Evolutionary conservation across 1,284 basidiomycete species (phyloP).

Genomic region (Malassezia cuniculi): DNA sequence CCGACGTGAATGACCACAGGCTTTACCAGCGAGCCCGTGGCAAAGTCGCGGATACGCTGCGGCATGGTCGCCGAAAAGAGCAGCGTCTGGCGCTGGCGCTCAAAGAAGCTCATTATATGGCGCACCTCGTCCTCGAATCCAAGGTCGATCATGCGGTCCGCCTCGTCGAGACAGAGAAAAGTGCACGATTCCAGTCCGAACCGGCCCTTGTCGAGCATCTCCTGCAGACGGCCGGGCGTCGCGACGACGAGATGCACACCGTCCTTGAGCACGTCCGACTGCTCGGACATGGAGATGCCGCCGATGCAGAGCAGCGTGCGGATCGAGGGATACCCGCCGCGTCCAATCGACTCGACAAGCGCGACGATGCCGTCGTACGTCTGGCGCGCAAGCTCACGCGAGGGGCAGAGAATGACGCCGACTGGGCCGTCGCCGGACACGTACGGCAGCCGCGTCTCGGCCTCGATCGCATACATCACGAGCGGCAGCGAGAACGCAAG

Average conservation of each 20-base stretch:
- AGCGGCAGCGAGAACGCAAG: constrained; percentile 47
- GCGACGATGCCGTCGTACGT: constrained; percentile 84
- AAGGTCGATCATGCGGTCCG: constrained; percentile 96
- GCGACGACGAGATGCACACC: constrained; percentile 94
- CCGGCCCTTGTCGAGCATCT: constrained; percentile 68
- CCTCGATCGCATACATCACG: constrained; percentile 60
- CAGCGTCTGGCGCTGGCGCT: constrained; percentile 86
- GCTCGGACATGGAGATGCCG: constrained; percentile 93
- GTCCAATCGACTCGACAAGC: constrained; percentile 71
- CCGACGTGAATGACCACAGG: constrained; percentile 95
- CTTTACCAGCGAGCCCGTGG: constrained; percentile 79
- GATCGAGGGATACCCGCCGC: constrained; percentile 65
- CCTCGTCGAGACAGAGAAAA: constrained; percentile 95
- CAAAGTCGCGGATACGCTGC: constrained; percentile 94
- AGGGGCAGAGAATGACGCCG: constrained; percentile 71
- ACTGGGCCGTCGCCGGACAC: constrained; percentile 86
- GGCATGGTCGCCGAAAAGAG: constrained; percentile 99
- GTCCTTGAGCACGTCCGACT: constrained; percentile 72
- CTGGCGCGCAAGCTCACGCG: constrained; percentile 50
- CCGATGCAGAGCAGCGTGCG: constrained; percentile 78
- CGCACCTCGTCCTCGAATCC: constrained; percentile 97
- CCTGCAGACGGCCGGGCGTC: constrained; percentile 49
- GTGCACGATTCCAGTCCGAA: constrained; percentile 69
- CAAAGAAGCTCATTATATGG: constrained; percentile 97
- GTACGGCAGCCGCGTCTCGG: constrained; percentile 79